A percentile compares a stretch with the other conserved stretches of the same genome.
These are phyloP conservation scores for Leptographium radiaticola DNA, from an alignment of 2,329 filamentous ascomycete species.

Conservation along the genomic window DNA sequence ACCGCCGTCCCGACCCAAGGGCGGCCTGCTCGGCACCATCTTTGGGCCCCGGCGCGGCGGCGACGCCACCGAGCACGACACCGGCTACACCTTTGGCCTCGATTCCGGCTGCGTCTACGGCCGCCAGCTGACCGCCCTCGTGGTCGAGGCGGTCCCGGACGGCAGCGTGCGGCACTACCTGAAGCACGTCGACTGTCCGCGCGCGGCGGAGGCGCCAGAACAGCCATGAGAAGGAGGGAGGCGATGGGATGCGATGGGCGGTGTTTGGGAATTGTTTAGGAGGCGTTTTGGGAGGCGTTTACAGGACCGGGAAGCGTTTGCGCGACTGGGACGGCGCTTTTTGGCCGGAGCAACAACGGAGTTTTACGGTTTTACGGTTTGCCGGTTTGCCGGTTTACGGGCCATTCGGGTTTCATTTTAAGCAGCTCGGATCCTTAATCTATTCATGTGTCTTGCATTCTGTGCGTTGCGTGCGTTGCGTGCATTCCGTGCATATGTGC, in stretches of 20 bases:
- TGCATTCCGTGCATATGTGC: too few species aligned
- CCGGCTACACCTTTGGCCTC: constrained; percentile 66
- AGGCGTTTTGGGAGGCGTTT: too few species aligned
- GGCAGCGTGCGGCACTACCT: constrained; percentile 21
- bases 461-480: background rate
- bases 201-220: background rate
- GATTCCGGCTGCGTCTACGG: constrained; percentile 76
- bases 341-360: too few species aligned
- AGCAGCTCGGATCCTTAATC: background rate
- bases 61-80: constrained; percentile 8
- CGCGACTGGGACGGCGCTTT: too few species aligned
- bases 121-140: constrained; percentile 59
- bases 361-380: too few species aligned
- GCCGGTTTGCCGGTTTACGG: too few species aligned
- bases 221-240: background rate
- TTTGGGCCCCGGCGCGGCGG: background rate
- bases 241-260: too few species aligned
- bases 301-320: too few species aligned
- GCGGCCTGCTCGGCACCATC: background rate
- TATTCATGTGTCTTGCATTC: background rate
- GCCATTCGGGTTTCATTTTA: too few species aligned
- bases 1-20: background rate
- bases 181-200: constrained; percentile 28
- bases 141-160: constrained; percentile 44
- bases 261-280: background rate